A percentile compares a stretch with the other conserved stretches of the same genome.
Evolutionary conservation across 257 asterid genomes (phyloP).

Genomic region (Thymus mandschuricus): DNA sequence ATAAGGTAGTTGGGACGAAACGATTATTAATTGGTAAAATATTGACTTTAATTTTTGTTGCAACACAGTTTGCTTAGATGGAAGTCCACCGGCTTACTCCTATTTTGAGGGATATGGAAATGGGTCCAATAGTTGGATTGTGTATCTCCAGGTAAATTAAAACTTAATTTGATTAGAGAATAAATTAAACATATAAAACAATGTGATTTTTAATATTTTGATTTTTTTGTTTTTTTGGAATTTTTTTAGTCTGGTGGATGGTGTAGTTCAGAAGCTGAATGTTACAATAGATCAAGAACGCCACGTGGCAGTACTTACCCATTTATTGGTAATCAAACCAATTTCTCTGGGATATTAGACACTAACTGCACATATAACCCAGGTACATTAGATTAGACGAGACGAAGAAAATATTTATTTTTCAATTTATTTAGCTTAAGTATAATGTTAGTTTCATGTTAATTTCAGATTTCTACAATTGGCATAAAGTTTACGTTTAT

Average conservation of each 20-base stretch:
- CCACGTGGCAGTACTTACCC: slow-evolving; percentile 25
- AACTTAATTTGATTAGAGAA: too few relatives aligned
- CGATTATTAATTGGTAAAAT: neutral
- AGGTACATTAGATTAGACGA: slow-evolving; percentile 19
- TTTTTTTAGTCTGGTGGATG: slow-evolving; percentile 41
- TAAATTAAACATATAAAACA: too few relatives aligned
- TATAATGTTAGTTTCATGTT: neutral
- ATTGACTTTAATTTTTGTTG: neutral
- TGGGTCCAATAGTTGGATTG: slow-evolving; percentile 36
- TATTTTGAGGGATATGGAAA: slow-evolving; percentile 32
- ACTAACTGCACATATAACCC: slow-evolving; percentile 28
- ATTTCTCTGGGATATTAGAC: slow-evolving; percentile 32
- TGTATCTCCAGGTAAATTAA: slow-evolving; percentile 35
- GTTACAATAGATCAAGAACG: slow-evolving; percentile 16
- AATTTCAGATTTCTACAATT: slow-evolving; percentile 38
- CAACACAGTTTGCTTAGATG: slow-evolving; percentile 41
- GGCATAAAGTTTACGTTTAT: slow-evolving; percentile 35
- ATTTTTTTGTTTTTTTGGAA: too few relatives aligned
- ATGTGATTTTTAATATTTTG: too few relatives aligned
- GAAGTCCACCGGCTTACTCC: slow-evolving; percentile 42
- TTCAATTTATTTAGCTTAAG: neutral
- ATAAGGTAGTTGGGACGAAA: too few relatives aligned
- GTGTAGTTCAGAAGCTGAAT: slow-evolving; percentile 27
- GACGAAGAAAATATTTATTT: neutral
- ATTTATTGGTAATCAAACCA: slow-evolving; percentile 26